Evolutionary conservation across 768 basidiomycete genomes (phyloP).

Genomic region (Basidioascus undulatus): DNA sequence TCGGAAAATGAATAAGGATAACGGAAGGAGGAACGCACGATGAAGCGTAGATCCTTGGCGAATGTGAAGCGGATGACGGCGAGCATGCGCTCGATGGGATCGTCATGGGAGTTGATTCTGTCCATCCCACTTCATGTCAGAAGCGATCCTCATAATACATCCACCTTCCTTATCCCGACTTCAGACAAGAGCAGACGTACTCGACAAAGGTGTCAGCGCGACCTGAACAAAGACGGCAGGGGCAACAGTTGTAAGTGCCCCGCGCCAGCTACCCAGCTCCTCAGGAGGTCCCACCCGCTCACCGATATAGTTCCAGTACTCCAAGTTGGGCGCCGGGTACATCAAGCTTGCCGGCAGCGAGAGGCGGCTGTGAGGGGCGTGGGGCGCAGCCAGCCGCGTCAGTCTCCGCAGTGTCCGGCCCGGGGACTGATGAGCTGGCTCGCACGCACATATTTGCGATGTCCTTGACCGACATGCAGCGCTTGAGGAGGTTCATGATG

Average conservation of each 20-base stretch:
- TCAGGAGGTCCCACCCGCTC: too few species aligned
- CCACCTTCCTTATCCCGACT: too few species aligned
- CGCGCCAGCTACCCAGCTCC: too few species aligned
- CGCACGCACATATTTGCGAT: constrained; percentile 69
- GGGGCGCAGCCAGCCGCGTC: not conserved
- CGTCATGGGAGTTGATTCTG: too few species aligned
- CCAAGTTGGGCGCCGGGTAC: constrained; percentile 83
- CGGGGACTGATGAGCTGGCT: not conserved
- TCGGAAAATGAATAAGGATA: too few species aligned
- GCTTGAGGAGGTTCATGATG: constrained; percentile 75
- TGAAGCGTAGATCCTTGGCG: constrained; percentile 80
- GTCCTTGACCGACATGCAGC: constrained; percentile 78
- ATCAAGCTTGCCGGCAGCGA: constrained; percentile 79
- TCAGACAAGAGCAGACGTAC: constrained; percentile 34
- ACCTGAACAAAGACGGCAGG: too few species aligned
- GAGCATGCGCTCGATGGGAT: constrained; percentile 83
- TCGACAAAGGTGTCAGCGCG: constrained; percentile 74
- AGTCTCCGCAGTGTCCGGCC: not conserved
- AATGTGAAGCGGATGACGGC: constrained; percentile 66
- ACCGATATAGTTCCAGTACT: constrained; percentile 97
- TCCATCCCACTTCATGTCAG: too few species aligned
- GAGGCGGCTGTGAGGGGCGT: constrained; percentile 37
- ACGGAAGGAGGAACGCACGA: too few species aligned
- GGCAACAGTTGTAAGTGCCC: too few species aligned
- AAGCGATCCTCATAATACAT: too few species aligned